Conservation (phyloP, 305 asterid genomes). For the Solanum hybrid region DNA sequence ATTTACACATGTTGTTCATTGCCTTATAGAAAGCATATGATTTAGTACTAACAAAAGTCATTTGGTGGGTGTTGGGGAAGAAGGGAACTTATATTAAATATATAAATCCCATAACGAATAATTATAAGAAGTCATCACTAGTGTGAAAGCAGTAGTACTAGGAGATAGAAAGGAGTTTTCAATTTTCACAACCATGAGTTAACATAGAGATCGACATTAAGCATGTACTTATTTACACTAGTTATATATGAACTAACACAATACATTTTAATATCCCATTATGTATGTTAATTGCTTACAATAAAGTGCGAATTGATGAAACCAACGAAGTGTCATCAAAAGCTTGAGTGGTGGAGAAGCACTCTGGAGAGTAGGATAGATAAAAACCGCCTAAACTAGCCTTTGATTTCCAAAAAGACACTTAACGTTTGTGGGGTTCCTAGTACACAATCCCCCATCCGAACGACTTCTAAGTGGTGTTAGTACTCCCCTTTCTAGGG, state of each 20-base stretch:
- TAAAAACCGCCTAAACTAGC: background rate
- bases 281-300: background rate
- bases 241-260: background rate
- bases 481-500: background rate
- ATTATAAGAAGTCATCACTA: background rate
- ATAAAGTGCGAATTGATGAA: background rate
- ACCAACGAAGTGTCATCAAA: background rate
- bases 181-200: background rate
- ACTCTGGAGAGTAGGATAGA: background rate
- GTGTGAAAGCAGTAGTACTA: background rate
- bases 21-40: background rate
- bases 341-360: background rate
- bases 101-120: background rate
- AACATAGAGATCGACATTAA: background rate
- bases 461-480: background rate
- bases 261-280: background rate
- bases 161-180: background rate
- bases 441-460: background rate
- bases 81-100: background rate
- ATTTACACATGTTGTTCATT: background rate
- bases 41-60: background rate
- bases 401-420: background rate
- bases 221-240: background rate
- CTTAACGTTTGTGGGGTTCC: background rate
- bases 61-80: background rate